Base-by-base conservation (phyloP, 1,284 basidiomycete species). In the Tilletiaria anomala region DNA sequence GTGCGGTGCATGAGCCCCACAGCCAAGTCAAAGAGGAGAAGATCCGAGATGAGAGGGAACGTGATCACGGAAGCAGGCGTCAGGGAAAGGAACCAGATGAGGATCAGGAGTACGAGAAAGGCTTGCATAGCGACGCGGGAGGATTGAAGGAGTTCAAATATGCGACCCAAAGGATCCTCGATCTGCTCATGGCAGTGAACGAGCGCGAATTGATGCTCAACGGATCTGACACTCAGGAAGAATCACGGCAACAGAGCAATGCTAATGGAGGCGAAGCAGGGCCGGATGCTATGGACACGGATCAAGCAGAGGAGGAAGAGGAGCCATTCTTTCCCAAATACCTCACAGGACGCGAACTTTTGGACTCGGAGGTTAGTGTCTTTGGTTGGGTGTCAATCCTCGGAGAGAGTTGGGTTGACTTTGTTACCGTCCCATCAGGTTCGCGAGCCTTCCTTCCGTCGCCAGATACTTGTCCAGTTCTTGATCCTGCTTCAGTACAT, bases 241-340 rank as follows among this genome's bases (percentile, higher is more conserved):
- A 29, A 29, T n/a, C n/a, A n/a, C n/a, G n/a, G n/a, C n/a, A n/a
- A n/a, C n/a, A n/a, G n/a, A n/a, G n/a, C n/a, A n/a, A n/a, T n/a
- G n/a, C n/a, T n/a, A n/a, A n/a, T n/a, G n/a, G n/a, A n/a, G 26
- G 26, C 26, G 26, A 29, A n/a, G n/a, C 8, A n/a, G 26, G n/a
- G n/a, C 10, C 26, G 10, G 26, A 29, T 8, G n/a, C n/a, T n/a
- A n/a, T n/a, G n/a, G n/a, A n/a, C n/a, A n/a, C n/a, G 17, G 16
- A 23, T 10, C 22, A 39, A n/a, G 26, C 6, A 14, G 45, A 40
- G 15, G 31, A 40, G 3, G 40, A 31, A 18, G 41, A 40, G 6
- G 68, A 67, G 23, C 85, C 84, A 63, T 88, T 88, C 68, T 89
- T 87, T 59, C 84, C 86, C 12, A 88, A 87, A 61, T 88, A 83